Conservation (phyloP, 805 yeast genomes). For the Kodamaea lidongshanica region DNA sequence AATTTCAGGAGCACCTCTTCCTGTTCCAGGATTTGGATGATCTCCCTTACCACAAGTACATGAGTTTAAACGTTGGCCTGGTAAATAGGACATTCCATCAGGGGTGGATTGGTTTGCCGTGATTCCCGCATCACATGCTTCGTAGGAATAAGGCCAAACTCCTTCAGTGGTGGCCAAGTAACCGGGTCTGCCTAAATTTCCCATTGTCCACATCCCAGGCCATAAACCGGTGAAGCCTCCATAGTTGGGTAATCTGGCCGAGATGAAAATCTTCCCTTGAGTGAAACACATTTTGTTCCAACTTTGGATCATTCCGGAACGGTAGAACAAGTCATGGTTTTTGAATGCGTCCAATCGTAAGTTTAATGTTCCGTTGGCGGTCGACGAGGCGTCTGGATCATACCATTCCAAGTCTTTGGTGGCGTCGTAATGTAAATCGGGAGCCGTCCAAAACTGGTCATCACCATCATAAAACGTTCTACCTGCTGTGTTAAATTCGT, state of each 20-base stretch:
- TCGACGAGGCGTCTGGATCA: constrained; percentile 81
- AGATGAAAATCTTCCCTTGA: constrained; percentile 72
- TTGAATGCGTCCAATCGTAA: constrained; percentile 74
- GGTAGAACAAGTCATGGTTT: constrained; percentile 72
- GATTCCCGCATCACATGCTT: constrained; percentile 86
- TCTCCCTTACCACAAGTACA: constrained; percentile 80
- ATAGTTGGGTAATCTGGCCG: constrained; percentile 72
- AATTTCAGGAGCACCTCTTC: constrained; percentile 95
- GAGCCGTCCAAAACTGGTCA: constrained; percentile 87
- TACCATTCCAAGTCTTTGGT: constrained; percentile 93
- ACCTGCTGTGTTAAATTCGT: constrained; percentile 86
- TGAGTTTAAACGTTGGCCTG: constrained; percentile 71
- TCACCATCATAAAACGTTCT: constrained; percentile 86
- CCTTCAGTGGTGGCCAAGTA: constrained; percentile 84
- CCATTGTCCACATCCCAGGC: constrained; percentile 97
- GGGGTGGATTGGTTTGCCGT: constrained; percentile 87
- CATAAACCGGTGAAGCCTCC: constrained; percentile 80
- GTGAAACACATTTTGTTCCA: constrained; percentile 92
- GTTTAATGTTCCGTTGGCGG: constrained; percentile 64
- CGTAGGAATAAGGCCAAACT: constrained; percentile 90
- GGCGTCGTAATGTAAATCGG: constrained; percentile 77
- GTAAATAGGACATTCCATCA: constrained; percentile 81
- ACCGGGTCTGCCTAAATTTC: constrained; percentile 90
- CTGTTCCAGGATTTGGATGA: constrained; percentile 82
- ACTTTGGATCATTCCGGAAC: constrained; percentile 87